A percentile compares a stretch with the other conserved stretches of the same genome.
phyloP scores from a whole-genome alignment of 306 rosid genomes.

The Prunus dulcis region DNA sequence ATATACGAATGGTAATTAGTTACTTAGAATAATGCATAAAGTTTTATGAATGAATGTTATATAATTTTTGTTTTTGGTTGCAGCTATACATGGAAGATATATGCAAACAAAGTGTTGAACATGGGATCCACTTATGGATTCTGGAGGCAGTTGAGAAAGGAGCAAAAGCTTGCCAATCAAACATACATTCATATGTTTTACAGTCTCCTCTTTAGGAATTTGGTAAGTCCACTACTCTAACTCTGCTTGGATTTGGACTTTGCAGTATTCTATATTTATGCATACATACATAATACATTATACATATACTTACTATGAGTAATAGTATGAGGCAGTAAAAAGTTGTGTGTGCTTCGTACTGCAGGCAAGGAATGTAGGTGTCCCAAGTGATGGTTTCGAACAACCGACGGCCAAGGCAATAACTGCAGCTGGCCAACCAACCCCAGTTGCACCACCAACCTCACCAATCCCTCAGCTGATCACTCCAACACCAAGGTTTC shows the following conservation, averaged over 20 bases:
- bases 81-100: constrained; percentile 98
- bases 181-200: constrained; percentile 80
- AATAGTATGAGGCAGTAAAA: neutral
- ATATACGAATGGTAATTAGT: constrained; percentile 66
- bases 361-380: constrained; percentile 58
- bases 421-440: constrained; percentile 17
- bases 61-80: neutral
- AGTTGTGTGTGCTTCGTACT: neutral
- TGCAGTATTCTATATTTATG: too few species aligned
- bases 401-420: constrained; percentile 11
- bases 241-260: neutral
- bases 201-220: constrained; percentile 65
- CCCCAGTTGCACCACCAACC: constrained; percentile 18
- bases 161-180: constrained; percentile 66
- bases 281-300: too few species aligned
- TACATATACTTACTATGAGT: too few species aligned
- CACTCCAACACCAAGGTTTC: neutral
- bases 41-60: neutral
- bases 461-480: neutral
- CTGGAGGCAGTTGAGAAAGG: constrained; percentile 77
- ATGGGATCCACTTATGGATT: constrained; percentile 84
- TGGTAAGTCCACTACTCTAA: constrained; percentile 41
- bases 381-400: constrained; percentile 48
- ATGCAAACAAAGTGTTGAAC: constrained; percentile 77
- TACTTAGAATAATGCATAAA: neutral